Base-by-base conservation (phyloP, 441 rosid species). In the Erodium chrysanthum region DNA sequence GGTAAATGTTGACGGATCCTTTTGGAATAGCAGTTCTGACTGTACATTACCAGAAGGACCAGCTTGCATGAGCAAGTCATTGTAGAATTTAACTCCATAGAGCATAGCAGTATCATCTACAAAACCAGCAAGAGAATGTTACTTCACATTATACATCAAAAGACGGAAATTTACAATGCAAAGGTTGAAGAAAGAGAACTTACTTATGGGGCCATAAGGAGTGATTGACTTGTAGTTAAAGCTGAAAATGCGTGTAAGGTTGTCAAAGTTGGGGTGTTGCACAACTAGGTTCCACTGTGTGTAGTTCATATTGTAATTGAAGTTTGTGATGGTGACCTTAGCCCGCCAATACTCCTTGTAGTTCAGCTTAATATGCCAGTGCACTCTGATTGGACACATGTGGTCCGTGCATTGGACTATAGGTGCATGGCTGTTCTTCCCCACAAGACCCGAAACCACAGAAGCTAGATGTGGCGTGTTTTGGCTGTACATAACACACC, bases 331-430 rank as follows among this genome's bases (percentile, higher is more conserved):
- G 0, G 96, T 68, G 0, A 92, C 75, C 88, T 92, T 88, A 42
- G 79, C 88, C 0, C 93, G 84, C 96, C 96, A 92, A 68, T 88
- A 84, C 8, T 92, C 91, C 81, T 82, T 84, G 71, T 88, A 90
- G 77, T 86, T 92, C 21, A 63, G 68, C 78, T 92, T 90, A n/a
- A 90, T 88, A 69, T 92, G 96, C 96, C 96, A 92, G 74, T 92
- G 95, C n/a, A 92, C 89, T 68, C 90, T 81, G 17, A 90, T 65
- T 0, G 91, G 95, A 73, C 96, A 92, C 96, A 92, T 88, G 18
- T 90, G 95, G 68, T 83, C 88, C 4, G 93, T 92, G 79, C 96
- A 88, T 69, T 86, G 91, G 0, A 90, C 76, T 71, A 92, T 71
- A 0, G 11, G 83, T 42, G 82, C 37, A 15, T 79, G 83, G 65